Percentiles rank a stretch among this genome's conserved stretches.
Conservation (phyloP, 139 green algal species). For the Chlorella sp. region DNA sequence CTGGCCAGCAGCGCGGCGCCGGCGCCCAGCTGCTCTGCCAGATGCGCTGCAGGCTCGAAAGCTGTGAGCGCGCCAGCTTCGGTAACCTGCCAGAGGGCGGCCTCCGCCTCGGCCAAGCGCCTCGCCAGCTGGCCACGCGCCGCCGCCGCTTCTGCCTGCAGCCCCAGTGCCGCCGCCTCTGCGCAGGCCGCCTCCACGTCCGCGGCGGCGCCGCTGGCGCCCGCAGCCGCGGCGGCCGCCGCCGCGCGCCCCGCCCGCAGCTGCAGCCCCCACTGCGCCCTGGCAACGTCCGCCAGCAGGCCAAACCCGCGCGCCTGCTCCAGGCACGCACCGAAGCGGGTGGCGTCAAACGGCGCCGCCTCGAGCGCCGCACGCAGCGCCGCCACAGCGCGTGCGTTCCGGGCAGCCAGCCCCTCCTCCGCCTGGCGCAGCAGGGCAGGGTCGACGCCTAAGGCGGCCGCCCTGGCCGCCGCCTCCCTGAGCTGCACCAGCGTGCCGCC, state of each 20-base stretch:
- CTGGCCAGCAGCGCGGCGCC: background rate
- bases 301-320: background rate
- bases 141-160: background rate
- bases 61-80: background rate
- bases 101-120: background rate
- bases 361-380: constrained; percentile 4
- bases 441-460: background rate
- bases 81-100: background rate
- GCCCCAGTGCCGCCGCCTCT: background rate
- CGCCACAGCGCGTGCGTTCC: background rate
- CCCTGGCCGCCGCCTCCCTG: background rate
- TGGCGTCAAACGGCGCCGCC: background rate
- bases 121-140: background rate
- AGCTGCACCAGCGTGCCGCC: background rate
- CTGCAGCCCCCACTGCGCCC: constrained; percentile 15
- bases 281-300: constrained; percentile 7
- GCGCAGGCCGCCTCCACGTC: constrained; percentile 2
- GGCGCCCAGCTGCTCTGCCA: background rate
- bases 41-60: background rate
- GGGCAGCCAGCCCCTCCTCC: background rate
- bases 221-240: background rate
- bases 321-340: background rate
- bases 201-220: background rate
- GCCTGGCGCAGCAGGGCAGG: background rate
- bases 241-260: background rate